These are phyloP conservation scores for Perkinsus olseni DNA, from an alignment of 169 alveolate genomes.

Conservation along the genomic window DNA sequence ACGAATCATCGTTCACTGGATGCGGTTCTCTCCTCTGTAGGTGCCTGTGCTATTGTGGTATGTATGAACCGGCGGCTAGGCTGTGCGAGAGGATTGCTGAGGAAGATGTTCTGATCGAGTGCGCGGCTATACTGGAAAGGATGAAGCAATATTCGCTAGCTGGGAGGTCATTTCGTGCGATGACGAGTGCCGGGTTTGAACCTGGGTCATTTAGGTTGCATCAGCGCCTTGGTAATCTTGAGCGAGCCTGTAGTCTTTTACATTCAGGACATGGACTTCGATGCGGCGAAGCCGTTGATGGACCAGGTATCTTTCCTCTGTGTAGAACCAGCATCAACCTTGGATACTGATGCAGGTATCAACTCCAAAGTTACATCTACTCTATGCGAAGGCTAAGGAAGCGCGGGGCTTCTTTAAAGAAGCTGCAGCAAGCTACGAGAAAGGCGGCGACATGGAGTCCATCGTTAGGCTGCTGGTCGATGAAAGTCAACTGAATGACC, in stretches of 20 bases:
- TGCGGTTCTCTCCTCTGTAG: background rate
- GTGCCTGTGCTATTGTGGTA: background rate
- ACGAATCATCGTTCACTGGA: too few species aligned
- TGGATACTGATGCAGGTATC: conserved; percentile 32
- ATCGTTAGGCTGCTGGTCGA: conserved; percentile 60
- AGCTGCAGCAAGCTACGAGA: conserved; percentile 70
- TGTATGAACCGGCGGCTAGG: background rate
- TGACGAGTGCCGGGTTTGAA: background rate
- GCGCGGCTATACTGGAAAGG: background rate
- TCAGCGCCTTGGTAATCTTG: background rate
- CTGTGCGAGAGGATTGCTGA: background rate
- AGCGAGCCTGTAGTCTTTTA: background rate
- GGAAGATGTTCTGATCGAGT: background rate
- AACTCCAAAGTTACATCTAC: conserved; percentile 65
- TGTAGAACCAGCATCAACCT: too few species aligned
- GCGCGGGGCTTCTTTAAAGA: conserved; percentile 60
- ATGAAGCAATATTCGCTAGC: background rate
- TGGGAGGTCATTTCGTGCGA: background rate
- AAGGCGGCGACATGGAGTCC: conserved; percentile 66
- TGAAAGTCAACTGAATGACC: conserved; percentile 33
- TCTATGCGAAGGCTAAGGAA: conserved; percentile 78
- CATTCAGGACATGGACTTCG: conserved; percentile 24
- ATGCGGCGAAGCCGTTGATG: conserved; percentile 23
- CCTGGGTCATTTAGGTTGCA: background rate
- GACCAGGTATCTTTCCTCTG: too few species aligned